These are phyloP conservation scores for Dactylellina parvicollis DNA, from an alignment of 2,329 filamentous ascomycete species.

Conservation along the genomic window DNA sequence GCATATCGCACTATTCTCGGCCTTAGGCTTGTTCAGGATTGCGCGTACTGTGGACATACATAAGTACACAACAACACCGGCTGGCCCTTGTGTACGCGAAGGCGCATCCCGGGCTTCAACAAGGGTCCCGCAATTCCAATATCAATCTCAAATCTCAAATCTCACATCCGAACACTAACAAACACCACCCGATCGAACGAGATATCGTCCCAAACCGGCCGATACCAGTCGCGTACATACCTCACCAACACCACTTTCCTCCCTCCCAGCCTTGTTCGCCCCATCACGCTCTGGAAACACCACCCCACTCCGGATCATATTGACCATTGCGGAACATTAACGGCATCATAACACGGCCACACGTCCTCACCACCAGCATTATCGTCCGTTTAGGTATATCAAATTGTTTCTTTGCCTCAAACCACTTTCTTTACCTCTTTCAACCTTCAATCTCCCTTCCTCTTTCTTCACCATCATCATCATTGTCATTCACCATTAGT, in stretches of 20 bases:
- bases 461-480: background rate
- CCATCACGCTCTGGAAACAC: background rate
- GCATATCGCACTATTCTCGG: background rate
- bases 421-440: conserved; percentile 53
- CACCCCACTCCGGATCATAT: conserved; percentile 35
- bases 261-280: background rate
- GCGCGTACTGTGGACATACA: background rate
- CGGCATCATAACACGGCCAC: conserved; percentile 23
- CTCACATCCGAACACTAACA: background rate
- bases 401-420: conserved; percentile 26
- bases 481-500: conserved; percentile 3
- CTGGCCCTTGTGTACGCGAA: conserved; percentile 2
- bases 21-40: background rate
- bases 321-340: conserved; percentile 20
- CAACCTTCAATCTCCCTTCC: conserved; percentile 23
- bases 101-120: background rate
- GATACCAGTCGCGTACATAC: conserved; percentile 17
- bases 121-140: background rate
- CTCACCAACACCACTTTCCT: background rate
- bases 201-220: conserved; percentile 5
- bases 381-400: conserved; percentile 37
- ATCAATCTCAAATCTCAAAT: conserved; percentile 7
- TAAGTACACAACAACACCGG: background rate
- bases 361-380: background rate
- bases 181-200: background rate